A percentile compares a stretch with the other conserved stretches of the same genome.
Evolutionary conservation across 306 rosid species (phyloP).

Genomic region (Medicago ruthenica): DNA sequence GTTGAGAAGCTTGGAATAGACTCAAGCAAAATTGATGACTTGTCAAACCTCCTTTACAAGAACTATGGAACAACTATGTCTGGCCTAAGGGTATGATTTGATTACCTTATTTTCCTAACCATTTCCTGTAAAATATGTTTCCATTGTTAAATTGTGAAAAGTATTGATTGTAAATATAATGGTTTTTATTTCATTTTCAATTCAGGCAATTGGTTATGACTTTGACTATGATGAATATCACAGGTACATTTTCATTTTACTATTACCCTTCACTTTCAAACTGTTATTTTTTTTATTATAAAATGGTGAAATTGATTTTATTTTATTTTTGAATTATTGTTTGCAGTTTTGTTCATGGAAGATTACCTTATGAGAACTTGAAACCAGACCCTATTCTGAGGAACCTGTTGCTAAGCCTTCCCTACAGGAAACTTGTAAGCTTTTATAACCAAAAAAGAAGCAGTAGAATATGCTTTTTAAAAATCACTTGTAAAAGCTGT

Average conservation of each 20-base stretch:
- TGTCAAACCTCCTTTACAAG: slow-evolving; percentile 82
- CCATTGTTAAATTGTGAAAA: not conserved
- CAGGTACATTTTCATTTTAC: slow-evolving; percentile 54
- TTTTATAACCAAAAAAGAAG: no score
- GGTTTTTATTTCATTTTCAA: slow-evolving; percentile 30
- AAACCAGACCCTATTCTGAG: slow-evolving; percentile 86
- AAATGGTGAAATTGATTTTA: slow-evolving; percentile 23
- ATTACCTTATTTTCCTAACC: not conserved
- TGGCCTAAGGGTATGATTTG: slow-evolving; percentile 83
- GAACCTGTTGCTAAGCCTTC: slow-evolving; percentile 72
- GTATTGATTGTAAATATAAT: not conserved
- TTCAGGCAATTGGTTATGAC: slow-evolving; percentile 94
- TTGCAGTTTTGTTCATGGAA: slow-evolving; percentile 91
- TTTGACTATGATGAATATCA: slow-evolving; percentile 98
- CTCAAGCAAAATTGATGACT: slow-evolving; percentile 65
- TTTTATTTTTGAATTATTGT: not conserved
- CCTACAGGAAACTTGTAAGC: slow-evolving; percentile 87
- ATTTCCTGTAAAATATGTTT: slow-evolving; percentile 17
- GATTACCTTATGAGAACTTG: slow-evolving; percentile 88
- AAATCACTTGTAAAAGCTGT: no score
- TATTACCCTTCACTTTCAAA: slow-evolving; percentile 29
- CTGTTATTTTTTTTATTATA: slow-evolving; percentile 5
- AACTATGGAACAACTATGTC: slow-evolving; percentile 98
- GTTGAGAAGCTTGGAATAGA: slow-evolving; percentile 87
- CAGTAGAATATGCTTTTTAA: no score